These are phyloP conservation scores for Beauveria sp. DNA, from an alignment of 2,329 filamentous ascomycete genomes.

Conservation along the genomic window DNA sequence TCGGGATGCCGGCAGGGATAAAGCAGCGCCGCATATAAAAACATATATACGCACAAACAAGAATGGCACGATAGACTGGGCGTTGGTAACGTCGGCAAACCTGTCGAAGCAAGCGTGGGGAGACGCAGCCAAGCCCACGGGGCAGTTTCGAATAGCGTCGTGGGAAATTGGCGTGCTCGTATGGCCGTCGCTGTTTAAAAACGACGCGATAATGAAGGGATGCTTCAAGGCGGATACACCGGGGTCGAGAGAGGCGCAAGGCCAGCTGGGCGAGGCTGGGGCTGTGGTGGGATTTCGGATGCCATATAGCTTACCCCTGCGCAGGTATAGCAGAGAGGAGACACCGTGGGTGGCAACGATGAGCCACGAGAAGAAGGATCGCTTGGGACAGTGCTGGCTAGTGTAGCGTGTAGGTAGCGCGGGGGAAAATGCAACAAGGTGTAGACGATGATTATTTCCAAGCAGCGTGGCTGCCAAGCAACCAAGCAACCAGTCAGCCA, in stretches of 20 bases:
- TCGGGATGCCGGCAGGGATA: constrained; percentile 51
- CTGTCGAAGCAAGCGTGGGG: constrained; percentile 88
- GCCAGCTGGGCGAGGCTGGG: constrained; percentile 17
- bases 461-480: too few relatives aligned
- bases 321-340: constrained; percentile 54
- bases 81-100: constrained; percentile 83
- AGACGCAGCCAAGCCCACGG: constrained; percentile 45
- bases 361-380: constrained; percentile 54
- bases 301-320: constrained; percentile 74
- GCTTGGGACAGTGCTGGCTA: constrained; percentile 38
- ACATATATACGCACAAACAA: constrained; percentile 66
- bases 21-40: constrained; percentile 82
- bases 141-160: constrained; percentile 64
- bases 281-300: constrained; percentile 62
- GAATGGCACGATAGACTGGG: constrained; percentile 65
- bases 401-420: neutral
- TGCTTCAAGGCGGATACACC: constrained; percentile 58
- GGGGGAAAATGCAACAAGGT: neutral
- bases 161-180: constrained; percentile 80
- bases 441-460: neutral
- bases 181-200: constrained; percentile 58
- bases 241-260: neutral
- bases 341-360: constrained; percentile 69
- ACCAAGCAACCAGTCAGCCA: too few relatives aligned
- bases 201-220: constrained; percentile 54